phyloP scores from a whole-genome alignment of 495 filamentous ascomycete genomes.

The Lasiosphaeria hispida region DNA sequence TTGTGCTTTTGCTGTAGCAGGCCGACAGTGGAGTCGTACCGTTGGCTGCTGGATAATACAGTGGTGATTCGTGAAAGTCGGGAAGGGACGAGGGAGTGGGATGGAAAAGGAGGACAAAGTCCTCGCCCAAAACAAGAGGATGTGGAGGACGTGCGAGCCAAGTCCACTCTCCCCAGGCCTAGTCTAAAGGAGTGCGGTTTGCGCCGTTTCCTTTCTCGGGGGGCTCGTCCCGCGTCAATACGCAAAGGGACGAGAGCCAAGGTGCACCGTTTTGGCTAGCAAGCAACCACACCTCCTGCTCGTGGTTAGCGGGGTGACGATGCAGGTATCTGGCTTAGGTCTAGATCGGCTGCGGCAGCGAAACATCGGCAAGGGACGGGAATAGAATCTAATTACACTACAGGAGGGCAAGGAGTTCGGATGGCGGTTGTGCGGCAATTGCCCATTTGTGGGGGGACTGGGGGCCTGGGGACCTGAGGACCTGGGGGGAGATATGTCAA shows the following conservation, averaged over 20 bases:
- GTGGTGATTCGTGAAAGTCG: not conserved
- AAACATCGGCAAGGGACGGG: not conserved
- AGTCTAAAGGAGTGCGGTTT: too few species aligned
- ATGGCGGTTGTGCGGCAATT: not conserved
- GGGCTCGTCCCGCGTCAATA: not conserved
- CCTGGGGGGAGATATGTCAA: too few species aligned
- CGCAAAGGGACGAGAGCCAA: constrained; percentile 1
- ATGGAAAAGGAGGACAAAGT: not conserved
- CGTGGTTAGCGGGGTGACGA: not conserved
- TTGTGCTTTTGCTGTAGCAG: too few species aligned
- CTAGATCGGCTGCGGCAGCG: constrained; percentile 4
- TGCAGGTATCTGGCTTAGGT: too few species aligned
- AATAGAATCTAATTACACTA: not conserved
- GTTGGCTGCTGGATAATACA: not conserved
- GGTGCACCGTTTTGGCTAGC: constrained; percentile 12
- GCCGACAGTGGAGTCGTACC: not conserved
- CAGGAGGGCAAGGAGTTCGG: constrained; percentile 7
- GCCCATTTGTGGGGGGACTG: not conserved
- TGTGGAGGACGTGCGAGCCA: not conserved
- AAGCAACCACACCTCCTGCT: not conserved
- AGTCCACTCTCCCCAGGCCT: too few species aligned
- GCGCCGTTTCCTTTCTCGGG: constrained; percentile 6
- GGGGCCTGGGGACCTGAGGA: not conserved
- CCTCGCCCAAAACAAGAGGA: not conserved
- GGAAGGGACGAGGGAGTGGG: not conserved